Conservation (phyloP, 352 stramenopile species). For the Pythium rishiriense region DNA sequence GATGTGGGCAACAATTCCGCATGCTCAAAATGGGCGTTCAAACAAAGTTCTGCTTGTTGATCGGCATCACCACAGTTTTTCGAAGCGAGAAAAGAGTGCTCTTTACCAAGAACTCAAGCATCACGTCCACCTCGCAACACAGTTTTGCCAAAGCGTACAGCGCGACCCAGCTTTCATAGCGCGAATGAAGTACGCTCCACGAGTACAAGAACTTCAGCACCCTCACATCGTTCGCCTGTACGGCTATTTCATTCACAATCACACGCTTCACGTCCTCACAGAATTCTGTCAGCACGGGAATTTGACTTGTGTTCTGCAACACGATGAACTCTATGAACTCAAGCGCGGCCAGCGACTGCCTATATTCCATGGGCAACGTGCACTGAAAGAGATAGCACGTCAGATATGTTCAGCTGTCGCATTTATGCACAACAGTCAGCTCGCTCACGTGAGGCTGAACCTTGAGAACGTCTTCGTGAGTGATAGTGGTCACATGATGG, state of each 20-base stretch:
- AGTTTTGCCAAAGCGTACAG: conserved; percentile 5
- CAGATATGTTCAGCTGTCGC: conserved; percentile 20
- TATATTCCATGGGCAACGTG: conserved; percentile 7
- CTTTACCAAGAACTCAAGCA: conserved; percentile 22
- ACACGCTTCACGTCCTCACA: conserved; percentile 20
- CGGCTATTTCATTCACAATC: conserved; percentile 22
- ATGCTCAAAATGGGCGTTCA: conserved; percentile 10
- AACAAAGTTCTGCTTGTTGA: conserved; percentile 20
- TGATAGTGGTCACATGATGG: conserved; percentile 18
- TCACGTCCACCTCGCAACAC: conserved; percentile 16
- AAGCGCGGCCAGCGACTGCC: conserved; percentile 13
- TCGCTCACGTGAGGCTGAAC: conserved; percentile 24
- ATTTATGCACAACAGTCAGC: conserved; percentile 20
- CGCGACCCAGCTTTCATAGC: neutral
- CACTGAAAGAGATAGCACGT: conserved; percentile 2
- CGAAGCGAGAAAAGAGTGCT: conserved; percentile 18
- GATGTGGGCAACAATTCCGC: conserved; percentile 25
- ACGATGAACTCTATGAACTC: conserved; percentile 11
- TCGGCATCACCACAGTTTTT: conserved; percentile 15
- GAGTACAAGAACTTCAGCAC: conserved; percentile 25
- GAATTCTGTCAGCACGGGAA: conserved; percentile 26
- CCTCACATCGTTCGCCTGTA: conserved; percentile 22
- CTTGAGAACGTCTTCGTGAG: conserved; percentile 25
- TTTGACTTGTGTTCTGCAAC: conserved; percentile 3
- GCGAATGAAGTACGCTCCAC: neutral